Evolutionary conservation across 495 filamentous ascomycete genomes (phyloP).

Genomic region (Penicillium pulvis): DNA sequence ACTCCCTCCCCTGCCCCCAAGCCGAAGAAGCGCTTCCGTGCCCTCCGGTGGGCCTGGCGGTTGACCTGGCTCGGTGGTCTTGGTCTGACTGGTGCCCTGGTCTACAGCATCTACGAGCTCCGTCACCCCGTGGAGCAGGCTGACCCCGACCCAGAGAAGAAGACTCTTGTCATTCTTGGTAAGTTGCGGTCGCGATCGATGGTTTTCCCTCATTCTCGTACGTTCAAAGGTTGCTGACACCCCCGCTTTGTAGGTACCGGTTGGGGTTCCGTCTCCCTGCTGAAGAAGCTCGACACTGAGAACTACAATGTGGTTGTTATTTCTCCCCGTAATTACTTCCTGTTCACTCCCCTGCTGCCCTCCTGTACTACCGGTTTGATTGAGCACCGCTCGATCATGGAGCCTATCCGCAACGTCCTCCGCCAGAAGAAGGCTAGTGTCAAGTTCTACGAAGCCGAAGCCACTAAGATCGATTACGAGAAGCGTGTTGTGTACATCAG

Average conservation of each 20-base stretch:
- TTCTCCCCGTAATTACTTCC: slow-evolving; percentile 98
- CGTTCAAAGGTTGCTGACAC: slow-evolving; percentile 16
- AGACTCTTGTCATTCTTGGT: slow-evolving; percentile 97
- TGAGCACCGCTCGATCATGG: slow-evolving; percentile 99
- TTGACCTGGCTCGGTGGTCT: slow-evolving; percentile 69
- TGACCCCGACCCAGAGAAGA: slow-evolving; percentile 84
- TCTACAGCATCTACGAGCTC: slow-evolving; percentile 78
- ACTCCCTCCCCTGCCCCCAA: slow-evolving; percentile 38
- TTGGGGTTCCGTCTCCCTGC: slow-evolving; percentile 93
- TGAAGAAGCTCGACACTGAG: slow-evolving; percentile 97
- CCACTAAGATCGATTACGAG: slow-evolving; percentile 93
- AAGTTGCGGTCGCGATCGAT: slow-evolving; percentile 35
- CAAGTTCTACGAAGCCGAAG: slow-evolving; percentile 97
- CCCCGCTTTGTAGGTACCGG: slow-evolving; percentile 68
- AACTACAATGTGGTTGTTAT: slow-evolving; percentile 98
- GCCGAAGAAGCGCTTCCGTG: slow-evolving; percentile 49
- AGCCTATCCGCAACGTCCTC: slow-evolving; percentile 92
- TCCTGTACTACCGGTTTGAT: slow-evolving; percentile 97
- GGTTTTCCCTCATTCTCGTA: background rate
- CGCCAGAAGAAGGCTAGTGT: slow-evolving; percentile 89
- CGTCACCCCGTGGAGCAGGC: slow-evolving; percentile 81
- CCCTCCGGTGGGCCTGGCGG: slow-evolving; percentile 75
- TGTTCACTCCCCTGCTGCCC: slow-evolving; percentile 95
- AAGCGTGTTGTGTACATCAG: slow-evolving; percentile 84
- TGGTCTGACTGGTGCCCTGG: slow-evolving; percentile 66